A percentile compares a stretch with the other conserved stretches of the same genome.
These are phyloP conservation scores for Paracoccidioides lutzii DNA, from an alignment of 2,329 filamentous ascomycete species.

Conservation along the genomic window DNA sequence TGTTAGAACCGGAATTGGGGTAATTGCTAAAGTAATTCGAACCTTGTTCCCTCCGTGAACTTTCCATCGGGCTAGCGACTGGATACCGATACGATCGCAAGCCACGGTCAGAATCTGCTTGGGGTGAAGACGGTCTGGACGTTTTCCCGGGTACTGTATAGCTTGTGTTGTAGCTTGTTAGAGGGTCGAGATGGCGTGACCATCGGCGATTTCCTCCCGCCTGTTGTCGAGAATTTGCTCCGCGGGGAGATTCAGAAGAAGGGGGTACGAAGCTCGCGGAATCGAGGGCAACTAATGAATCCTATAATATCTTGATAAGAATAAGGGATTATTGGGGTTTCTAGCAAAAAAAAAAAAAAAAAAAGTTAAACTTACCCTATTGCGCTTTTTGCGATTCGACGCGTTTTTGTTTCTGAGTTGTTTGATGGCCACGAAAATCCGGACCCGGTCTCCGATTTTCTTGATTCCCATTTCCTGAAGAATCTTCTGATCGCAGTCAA, in stretches of 20 bases:
- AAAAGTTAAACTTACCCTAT: constrained; percentile 52
- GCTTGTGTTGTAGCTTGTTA: constrained; percentile 29
- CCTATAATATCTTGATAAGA: constrained; percentile 38
- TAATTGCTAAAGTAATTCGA: constrained; percentile 42
- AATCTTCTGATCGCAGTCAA: constrained; percentile 94
- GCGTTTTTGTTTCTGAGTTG: constrained; percentile 65
- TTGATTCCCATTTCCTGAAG: constrained; percentile 97
- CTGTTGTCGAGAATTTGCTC: constrained; percentile 42
- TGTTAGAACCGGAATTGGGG: constrained; percentile 36
- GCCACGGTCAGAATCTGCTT: constrained; percentile 39
- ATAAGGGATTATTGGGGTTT: background rate
- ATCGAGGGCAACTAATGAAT: constrained; percentile 73
- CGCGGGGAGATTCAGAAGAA: constrained; percentile 53
- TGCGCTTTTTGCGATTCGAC: constrained; percentile 66
- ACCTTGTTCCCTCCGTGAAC: constrained; percentile 37
- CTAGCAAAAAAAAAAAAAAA: too few species aligned
- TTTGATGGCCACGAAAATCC: constrained; percentile 76
- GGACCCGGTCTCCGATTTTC: constrained; percentile 90
- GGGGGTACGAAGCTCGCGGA: constrained; percentile 46
- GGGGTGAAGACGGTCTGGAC: constrained; percentile 58
- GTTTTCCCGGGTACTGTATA: constrained; percentile 36
- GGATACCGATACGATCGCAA: constrained; percentile 48
- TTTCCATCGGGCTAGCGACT: constrained; percentile 45
- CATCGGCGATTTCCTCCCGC: constrained; percentile 47
- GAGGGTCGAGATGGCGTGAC: constrained; percentile 35